A percentile compares a stretch with the other conserved stretches of the same genome.
Evolutionary conservation across 306 rosid genomes (phyloP).

Genomic region (Vigna hirtella): DNA sequence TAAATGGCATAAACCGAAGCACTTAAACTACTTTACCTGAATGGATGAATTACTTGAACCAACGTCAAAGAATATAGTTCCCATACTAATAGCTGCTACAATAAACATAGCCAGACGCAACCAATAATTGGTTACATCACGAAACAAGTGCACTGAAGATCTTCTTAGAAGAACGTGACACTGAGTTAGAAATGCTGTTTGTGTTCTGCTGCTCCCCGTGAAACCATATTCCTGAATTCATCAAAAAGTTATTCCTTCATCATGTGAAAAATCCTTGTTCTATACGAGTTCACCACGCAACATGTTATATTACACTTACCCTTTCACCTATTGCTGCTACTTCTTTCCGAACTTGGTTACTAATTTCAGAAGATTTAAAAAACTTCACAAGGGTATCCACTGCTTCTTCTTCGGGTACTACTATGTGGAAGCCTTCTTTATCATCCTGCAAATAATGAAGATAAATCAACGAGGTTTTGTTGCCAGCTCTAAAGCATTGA

Average conservation of each 20-base stretch:
- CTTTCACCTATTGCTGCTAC: constrained; percentile 41
- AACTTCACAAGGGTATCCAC: constrained; percentile 38
- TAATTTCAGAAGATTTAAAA: constrained; percentile 43
- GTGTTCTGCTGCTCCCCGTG: constrained; percentile 45
- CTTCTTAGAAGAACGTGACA: constrained; percentile 53
- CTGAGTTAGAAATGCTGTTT: constrained; percentile 55
- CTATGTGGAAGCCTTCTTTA: constrained; percentile 38
- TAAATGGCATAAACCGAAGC: not conserved
- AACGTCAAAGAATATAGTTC: constrained; percentile 49
- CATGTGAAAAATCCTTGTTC: not conserved
- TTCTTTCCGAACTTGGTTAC: constrained; percentile 43
- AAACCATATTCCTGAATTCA: constrained; percentile 35
- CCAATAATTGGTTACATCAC: constrained; percentile 69
- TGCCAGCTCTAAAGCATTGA: not conserved
- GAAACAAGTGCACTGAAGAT: constrained; percentile 57
- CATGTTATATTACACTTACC: constrained; percentile 37
- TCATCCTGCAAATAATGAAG: constrained; percentile 37
- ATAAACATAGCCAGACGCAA: constrained; percentile 55
- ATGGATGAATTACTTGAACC: constrained; percentile 42
- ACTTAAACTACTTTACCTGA: constrained; percentile 43
- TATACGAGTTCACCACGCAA: not conserved
- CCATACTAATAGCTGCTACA: constrained; percentile 45
- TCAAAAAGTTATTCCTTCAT: constrained; percentile 23
- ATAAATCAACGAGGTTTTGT: not conserved
- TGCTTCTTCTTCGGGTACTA: constrained; percentile 46